Conservation (phyloP, 2,329 filamentous ascomycete genomes). For the Diplodia sapinea region DNA sequence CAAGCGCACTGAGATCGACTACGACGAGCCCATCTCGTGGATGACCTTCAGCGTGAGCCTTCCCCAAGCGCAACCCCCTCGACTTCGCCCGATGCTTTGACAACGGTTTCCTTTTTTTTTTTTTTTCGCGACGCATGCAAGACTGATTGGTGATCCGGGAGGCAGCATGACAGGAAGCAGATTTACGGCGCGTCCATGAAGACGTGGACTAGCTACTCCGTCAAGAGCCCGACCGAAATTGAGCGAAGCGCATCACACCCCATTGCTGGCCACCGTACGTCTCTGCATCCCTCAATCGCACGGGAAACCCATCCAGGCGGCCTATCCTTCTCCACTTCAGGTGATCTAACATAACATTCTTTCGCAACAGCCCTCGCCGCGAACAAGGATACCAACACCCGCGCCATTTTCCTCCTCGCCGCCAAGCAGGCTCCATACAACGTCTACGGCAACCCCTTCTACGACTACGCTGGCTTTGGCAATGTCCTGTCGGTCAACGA, state of each 20-base stretch:
- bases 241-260: conserved; percentile 75
- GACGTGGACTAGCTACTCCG: conserved; percentile 84
- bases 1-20: conserved; percentile 79
- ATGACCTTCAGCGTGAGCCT: conserved; percentile 81
- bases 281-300: conserved; percentile 28
- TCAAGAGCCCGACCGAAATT: conserved; percentile 77
- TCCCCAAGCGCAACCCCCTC: not conserved
- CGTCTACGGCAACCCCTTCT: conserved; percentile 91
- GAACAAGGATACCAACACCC: conserved; percentile 75
- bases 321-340: conserved; percentile 29
- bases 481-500: conserved; percentile 72
- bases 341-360: conserved; percentile 25
- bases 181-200: conserved; percentile 93
- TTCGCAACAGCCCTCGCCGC: conserved; percentile 65
- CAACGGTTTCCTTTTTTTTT: not conserved
- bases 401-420: conserved; percentile 86
- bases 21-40: conserved; percentile 90
- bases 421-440: conserved; percentile 77
- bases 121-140: not conserved
- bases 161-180: conserved; percentile 77
- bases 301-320: conserved; percentile 1
- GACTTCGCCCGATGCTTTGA: not conserved
- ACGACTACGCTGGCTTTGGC: conserved; percentile 80
- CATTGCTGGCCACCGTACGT: conserved; percentile 76
- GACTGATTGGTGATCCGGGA: conserved; percentile 4